Base-by-base conservation (phyloP, 305 asterid species). In the Ilex paraguariensis region DNA sequence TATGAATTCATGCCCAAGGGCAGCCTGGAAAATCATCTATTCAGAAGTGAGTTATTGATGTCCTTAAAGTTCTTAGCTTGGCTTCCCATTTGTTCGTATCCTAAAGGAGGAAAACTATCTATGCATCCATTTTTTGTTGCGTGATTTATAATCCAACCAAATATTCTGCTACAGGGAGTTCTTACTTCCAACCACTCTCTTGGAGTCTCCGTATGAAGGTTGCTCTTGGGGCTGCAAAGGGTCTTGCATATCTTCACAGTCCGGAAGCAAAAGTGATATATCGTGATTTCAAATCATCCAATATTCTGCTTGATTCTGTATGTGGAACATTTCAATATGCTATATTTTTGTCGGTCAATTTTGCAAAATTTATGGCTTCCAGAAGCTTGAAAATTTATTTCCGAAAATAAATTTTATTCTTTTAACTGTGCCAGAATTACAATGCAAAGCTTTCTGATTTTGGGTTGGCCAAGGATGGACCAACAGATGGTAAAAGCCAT, bases 371-470 rank as follows among this genome's bases (percentile, higher is more conserved):
- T 36, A 31, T 52, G 31, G 17, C 32, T 11, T 49, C 5, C 3
- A n/a, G 3, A 63, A 42, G 53, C 14, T 30, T 28, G 16, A 52
- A 40, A 15, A 62, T 0, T 3, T 46, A 1, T 21, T 54, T 31
- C 15, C 21, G 28, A 48, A 14, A 61, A 44, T 0, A 6, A 51
- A 31, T 61, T 21, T 54, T 21, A 33, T 15, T 4, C 11, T 36
- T 13, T 28, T 40, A 21, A 10, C 56, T 54, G 28, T 62, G 44
- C 36, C 75, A 70, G 75, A 65, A 66, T 12, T 70, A 70, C 71
- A 70, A 70, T 48, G 75, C 75, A 3, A 70, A 71, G 48, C 76
- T 65, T 65, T 71, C 76, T 31, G 76, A 71, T 62, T 71, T 71
- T 56, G 76, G 76, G 54, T 57, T 71, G 56, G 76, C 76, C 0